phyloP scores from a whole-genome alignment of 2,329 filamentous ascomycete genomes.

The Thelonectria olida region DNA sequence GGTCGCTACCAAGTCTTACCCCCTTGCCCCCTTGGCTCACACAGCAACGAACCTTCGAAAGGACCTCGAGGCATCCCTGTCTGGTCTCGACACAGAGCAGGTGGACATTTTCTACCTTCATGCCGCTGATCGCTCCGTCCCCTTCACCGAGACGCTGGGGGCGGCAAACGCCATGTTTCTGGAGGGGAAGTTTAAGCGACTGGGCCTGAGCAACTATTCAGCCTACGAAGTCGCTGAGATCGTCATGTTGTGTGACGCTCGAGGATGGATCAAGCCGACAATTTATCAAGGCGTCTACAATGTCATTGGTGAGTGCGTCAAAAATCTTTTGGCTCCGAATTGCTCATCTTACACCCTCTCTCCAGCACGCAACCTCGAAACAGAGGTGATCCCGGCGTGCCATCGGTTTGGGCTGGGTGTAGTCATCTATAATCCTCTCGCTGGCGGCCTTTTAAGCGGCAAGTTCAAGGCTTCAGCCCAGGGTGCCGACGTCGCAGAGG shows the following conservation, averaged over 20 bases:
- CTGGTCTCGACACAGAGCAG: background rate
- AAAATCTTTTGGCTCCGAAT: background rate
- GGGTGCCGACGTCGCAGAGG: background rate
- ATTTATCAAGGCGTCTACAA: constrained; percentile 80
- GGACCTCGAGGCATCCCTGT: background rate
- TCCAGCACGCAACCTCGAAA: background rate
- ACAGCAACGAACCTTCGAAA: background rate
- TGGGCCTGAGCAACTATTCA: constrained; percentile 78
- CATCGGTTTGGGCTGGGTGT: background rate
- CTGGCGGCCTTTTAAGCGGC: background rate
- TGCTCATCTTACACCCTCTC: background rate
- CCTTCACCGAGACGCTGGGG: constrained; percentile 76
- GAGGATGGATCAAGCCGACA: constrained; percentile 74
- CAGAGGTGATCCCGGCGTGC: background rate
- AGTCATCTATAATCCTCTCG: background rate
- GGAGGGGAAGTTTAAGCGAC: constrained; percentile 76
- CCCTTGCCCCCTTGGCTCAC: background rate
- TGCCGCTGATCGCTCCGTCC: constrained; percentile 65
- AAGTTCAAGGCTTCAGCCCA: background rate
- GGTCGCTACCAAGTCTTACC: background rate
- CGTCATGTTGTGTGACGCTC: constrained; percentile 72
- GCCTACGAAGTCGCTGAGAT: constrained; percentile 82
- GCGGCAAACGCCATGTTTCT: constrained; percentile 76
- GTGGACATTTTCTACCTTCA: constrained; percentile 47
- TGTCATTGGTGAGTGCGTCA: constrained; percentile 17